These are phyloP conservation scores for Emericellopsis atlantica DNA, from an alignment of 2,329 filamentous ascomycete genomes.

Conservation along the genomic window DNA sequence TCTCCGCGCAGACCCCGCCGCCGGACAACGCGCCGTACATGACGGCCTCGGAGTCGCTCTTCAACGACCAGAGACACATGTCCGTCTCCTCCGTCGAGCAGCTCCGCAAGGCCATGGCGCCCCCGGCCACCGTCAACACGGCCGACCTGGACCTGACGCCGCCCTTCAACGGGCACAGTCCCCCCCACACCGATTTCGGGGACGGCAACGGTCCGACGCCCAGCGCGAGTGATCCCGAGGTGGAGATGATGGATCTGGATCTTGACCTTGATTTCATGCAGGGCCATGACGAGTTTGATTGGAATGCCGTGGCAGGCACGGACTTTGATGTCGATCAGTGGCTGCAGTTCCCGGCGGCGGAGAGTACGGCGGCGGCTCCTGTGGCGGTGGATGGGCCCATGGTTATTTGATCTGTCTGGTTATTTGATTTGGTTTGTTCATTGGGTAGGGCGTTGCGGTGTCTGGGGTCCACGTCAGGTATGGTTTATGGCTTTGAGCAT, in stretches of 20 bases:
- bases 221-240: constrained; percentile 24
- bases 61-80: constrained; percentile 13
- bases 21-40: constrained; percentile 35
- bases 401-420: too few relatives aligned
- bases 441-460: too few relatives aligned
- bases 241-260: constrained; percentile 24
- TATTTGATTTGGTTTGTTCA: too few relatives aligned
- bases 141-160: constrained; percentile 14
- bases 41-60: constrained; percentile 25
- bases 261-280: constrained; percentile 34
- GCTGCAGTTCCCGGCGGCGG: constrained; percentile 35
- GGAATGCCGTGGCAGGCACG: constrained; percentile 36
- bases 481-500: too few relatives aligned
- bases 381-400: constrained; percentile 20
- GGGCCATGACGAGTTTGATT: constrained; percentile 37
- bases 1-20: constrained; percentile 36
- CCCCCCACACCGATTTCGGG: constrained; percentile 31
- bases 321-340: constrained; percentile 47
- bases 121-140: constrained; percentile 23
- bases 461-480: too few relatives aligned
- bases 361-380: constrained; percentile 7
- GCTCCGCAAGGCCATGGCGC: constrained; percentile 14
- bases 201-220: constrained; percentile 25
- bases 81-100: constrained; percentile 1
- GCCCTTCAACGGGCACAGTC: constrained; percentile 16